Base-by-base conservation (phyloP, 768 basidiomycete genomes). In the Tephrocybe sp. region DNA sequence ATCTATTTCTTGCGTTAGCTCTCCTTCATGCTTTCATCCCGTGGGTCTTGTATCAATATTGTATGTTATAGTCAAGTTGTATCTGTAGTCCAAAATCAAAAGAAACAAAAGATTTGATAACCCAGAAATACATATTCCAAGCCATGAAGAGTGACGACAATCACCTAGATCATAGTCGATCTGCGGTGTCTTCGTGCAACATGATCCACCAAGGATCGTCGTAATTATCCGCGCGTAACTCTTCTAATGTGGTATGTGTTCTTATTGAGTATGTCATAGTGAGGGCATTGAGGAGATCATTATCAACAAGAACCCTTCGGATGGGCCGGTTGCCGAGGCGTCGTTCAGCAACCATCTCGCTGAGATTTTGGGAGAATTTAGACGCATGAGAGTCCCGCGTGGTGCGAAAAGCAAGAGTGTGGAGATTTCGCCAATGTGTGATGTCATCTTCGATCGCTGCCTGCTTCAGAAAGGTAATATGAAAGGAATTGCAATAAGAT, bases 151-250 rank as follows among this genome's bases (percentile, higher is more conserved):
- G n/a, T n/a, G n/a, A n/a, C n/a, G n/a, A n/a, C n/a, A n/a, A n/a
- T n/a, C n/a, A n/a, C n/a, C n/a, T n/a, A n/a, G n/a, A n/a, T 46
- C 28, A 51, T 45, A 53, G 40, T 28, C 44, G 42, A 19, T 40
- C 46, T 12, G 11, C 47, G 2, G 38, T 47, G 30, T 53, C 44
- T 25, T 45, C 37, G 25, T 65, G 53, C 1, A 51, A 49, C 31
- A 59, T 56, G 4, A 56, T 61, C 67, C 69, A 69, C 64, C 67
- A 68, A 38, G 58, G 60, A 50, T 71, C 69, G 8, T 50, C 32
- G 39, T 67, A 69, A 37, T 64, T 67, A 8, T 50, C 52, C 5
- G 37, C 31, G 22, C 40, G 44, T 35, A 70, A 30, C 15, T 56
- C 43, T 18, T 58, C 43, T 5, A 66, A 13, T 47, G 37, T 26